These are phyloP conservation scores for Neophaeococcomyces mojaviensis DNA, from an alignment of 2,329 filamentous ascomycete species.

Conservation along the genomic window DNA sequence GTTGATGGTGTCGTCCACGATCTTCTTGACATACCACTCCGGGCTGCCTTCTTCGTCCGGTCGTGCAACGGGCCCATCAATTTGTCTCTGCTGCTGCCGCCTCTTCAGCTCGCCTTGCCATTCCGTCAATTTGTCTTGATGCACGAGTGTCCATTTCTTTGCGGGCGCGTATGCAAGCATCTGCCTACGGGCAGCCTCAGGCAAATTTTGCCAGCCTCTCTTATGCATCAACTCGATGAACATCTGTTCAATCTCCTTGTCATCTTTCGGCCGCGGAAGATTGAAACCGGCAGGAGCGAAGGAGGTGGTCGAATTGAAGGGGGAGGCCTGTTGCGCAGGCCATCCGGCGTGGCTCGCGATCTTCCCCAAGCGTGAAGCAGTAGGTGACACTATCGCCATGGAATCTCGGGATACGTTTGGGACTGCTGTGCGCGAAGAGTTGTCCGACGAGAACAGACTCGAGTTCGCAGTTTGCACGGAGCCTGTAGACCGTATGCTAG, in stretches of 20 bases:
- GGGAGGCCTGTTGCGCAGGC: conserved; percentile 37
- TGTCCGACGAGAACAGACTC: conserved; percentile 50
- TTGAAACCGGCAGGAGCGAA: conserved; percentile 49
- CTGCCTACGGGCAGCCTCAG: conserved; percentile 86
- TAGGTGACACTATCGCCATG: conserved; percentile 28
- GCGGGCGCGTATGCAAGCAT: conserved; percentile 91
- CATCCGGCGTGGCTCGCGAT: conserved; percentile 34
- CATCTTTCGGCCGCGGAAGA: conserved; percentile 68
- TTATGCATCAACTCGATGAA: conserved; percentile 95
- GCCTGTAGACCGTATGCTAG: conserved; percentile 55
- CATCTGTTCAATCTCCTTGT: conserved; percentile 79
- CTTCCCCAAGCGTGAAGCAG: conserved; percentile 34
- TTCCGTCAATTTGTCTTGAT: conserved; percentile 89
- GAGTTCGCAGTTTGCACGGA: conserved; percentile 53
- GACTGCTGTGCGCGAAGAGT: conserved; percentile 36
- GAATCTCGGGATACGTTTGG: conserved; percentile 21
- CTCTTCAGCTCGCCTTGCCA: conserved; percentile 92
- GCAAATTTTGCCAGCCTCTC: conserved; percentile 92
- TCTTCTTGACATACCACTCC: conserved; percentile 95
- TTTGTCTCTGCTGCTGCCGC: conserved; percentile 62
- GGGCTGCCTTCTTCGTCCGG: conserved; percentile 93
- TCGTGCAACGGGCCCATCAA: conserved; percentile 56
- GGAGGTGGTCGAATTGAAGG: conserved; percentile 42
- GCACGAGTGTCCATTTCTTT: conserved; percentile 96
- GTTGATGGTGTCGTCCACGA: conserved; percentile 92